A percentile compares a stretch with the other conserved stretches of the same genome.
Evolutionary conservation across 352 stramenopile species (phyloP).

Genomic region (Globisporangium lucens): DNA sequence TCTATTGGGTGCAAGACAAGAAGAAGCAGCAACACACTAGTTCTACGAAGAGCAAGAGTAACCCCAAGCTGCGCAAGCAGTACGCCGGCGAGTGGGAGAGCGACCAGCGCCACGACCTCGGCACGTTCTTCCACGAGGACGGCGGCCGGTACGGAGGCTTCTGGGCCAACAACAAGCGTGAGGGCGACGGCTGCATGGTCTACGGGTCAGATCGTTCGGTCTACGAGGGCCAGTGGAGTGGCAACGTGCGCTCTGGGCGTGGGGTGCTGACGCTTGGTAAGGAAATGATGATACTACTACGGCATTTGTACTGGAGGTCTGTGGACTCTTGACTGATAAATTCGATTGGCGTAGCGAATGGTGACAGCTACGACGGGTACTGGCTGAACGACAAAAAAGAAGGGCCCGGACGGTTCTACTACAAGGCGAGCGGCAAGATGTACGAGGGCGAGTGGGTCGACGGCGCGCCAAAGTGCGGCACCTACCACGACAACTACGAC

Average conservation of each 20-base stretch:
- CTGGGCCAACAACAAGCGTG: conserved; percentile 71
- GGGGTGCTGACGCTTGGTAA: conserved; percentile 62
- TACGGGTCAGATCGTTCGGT: conserved; percentile 82
- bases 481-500: conserved; percentile 44
- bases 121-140: conserved; percentile 82
- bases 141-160: conserved; percentile 79
- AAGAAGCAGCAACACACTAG: conserved; percentile 16
- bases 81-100: conserved; percentile 79
- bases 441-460: conserved; percentile 91
- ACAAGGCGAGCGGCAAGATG: conserved; percentile 76
- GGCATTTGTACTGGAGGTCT: neutral
- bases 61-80: conserved; percentile 64
- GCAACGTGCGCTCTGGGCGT: conserved; percentile 69
- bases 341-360: conserved; percentile 50
- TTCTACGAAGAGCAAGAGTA: conserved; percentile 39
- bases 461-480: conserved; percentile 71
- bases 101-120: conserved; percentile 71
- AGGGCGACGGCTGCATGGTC: conserved; percentile 75
- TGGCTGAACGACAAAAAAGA: conserved; percentile 89
- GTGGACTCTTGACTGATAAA: neutral
- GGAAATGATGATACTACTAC: conserved; percentile 4
- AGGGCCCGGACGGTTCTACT: conserved; percentile 80
- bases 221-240: conserved; percentile 85
- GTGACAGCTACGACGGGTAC: conserved; percentile 84
- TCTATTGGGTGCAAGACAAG: conserved; percentile 78